These are phyloP conservation scores for Plantago coronopus DNA, from an alignment of 305 asterid genomes.

Conservation along the genomic window DNA sequence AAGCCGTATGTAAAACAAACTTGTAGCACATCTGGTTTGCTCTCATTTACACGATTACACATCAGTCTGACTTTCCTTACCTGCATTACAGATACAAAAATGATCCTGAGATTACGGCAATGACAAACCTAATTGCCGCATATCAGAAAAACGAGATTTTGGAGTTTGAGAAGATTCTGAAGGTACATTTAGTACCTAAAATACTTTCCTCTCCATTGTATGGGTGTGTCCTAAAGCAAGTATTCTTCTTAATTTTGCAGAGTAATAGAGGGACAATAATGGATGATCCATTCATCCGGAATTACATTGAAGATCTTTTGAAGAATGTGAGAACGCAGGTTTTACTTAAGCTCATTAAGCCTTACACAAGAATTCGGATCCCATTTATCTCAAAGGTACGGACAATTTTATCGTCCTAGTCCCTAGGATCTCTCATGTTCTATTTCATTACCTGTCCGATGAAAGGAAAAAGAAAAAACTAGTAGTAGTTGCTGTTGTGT, in stretches of 20 bases:
- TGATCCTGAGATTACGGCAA: slow-evolving; percentile 94
- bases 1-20: slow-evolving; percentile 68
- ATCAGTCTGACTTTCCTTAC: slow-evolving; percentile 20
- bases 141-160: slow-evolving; percentile 92
- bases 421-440: background rate
- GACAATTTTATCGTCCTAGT: slow-evolving; percentile 15
- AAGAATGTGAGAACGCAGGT: slow-evolving; percentile 96
- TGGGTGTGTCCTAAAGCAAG: slow-evolving; percentile 14
- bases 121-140: slow-evolving; percentile 95
- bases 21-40: slow-evolving; percentile 14
- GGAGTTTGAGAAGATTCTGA: slow-evolving; percentile 92
- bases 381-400: slow-evolving; percentile 90
- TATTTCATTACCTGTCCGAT: background rate
- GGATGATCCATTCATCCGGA: slow-evolving; percentile 94
- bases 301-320: slow-evolving; percentile 93
- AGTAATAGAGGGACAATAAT: slow-evolving; percentile 94
- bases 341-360: slow-evolving; percentile 91
- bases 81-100: slow-evolving; percentile 67
- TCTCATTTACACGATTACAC: slow-evolving; percentile 1
- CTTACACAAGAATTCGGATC: slow-evolving; percentile 88
- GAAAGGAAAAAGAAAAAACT: no score
- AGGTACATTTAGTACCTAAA: slow-evolving; percentile 42
- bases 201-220: slow-evolving; percentile 9
- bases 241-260: slow-evolving; percentile 40
- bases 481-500: no score